Percentiles rank a stretch among this genome's conserved stretches.
Evolutionary conservation across 768 basidiomycete species (phyloP).

Genomic region (Kwoniella dejecticola): DNA sequence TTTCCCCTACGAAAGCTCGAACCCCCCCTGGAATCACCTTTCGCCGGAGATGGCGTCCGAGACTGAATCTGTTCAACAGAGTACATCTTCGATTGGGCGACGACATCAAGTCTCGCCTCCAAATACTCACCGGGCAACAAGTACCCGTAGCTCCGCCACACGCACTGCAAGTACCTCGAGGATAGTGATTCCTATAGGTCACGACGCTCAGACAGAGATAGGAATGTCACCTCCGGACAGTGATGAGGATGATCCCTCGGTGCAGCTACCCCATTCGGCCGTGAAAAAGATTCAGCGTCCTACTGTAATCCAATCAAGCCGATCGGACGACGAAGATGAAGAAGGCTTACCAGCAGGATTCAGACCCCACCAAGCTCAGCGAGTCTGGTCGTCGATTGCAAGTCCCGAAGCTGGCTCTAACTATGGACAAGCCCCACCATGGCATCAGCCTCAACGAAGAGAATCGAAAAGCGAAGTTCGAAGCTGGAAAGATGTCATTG

Average conservation of each 20-base stretch:
- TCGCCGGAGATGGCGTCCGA: no score
- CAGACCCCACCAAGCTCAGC: background rate
- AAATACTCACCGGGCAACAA: background rate
- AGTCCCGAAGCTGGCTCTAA: no score
- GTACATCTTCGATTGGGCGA: no score
- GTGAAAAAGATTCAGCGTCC: constrained; percentile 42
- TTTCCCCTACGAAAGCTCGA: no score
- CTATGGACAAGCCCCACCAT: background rate
- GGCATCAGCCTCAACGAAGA: background rate
- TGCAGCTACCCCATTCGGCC: constrained; percentile 40
- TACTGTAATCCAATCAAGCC: constrained; percentile 2
- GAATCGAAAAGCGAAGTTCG: no score
- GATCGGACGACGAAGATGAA: constrained; percentile 1
- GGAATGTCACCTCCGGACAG: constrained; percentile 40
- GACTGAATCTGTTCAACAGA: no score
- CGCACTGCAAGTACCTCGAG: no score
- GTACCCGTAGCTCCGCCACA: no score
- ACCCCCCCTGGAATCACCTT: no score
- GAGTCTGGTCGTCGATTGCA: no score
- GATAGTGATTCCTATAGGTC: constrained; percentile 18
- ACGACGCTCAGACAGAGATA: constrained; percentile 11
- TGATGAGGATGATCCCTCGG: constrained; percentile 46
- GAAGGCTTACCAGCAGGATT: background rate
- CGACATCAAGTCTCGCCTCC: no score
- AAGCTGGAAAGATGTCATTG: background rate